phyloP scores from a whole-genome alignment of 192 early-diverging fungal genomes.

The Geranomyces michiganensis region DNA sequence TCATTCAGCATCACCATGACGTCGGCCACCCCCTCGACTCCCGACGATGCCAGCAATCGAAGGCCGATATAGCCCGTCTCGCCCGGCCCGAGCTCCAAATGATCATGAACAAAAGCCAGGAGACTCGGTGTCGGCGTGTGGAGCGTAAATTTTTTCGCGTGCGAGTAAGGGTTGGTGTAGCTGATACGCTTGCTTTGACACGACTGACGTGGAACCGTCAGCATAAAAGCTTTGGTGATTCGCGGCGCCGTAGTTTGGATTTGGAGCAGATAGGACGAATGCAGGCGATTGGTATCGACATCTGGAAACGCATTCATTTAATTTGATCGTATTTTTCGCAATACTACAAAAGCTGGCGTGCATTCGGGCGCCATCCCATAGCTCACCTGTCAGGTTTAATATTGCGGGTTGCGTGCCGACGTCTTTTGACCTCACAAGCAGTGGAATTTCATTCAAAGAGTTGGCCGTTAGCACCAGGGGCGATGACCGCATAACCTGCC shows the following conservation, averaged over 20 bases:
- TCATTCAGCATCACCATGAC: constrained; percentile 58
- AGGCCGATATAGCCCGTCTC: constrained; percentile 53
- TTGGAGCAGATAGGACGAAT: constrained; percentile 50
- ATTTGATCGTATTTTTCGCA: too few relatives aligned
- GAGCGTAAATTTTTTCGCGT: constrained; percentile 42
- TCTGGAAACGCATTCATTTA: constrained; percentile 25
- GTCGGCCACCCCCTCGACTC: constrained; percentile 15
- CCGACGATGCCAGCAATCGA: constrained; percentile 34
- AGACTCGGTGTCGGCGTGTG: constrained; percentile 46
- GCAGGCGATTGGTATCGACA: constrained; percentile 31
- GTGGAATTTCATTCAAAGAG: constrained; percentile 47
- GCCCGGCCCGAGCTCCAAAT: constrained; percentile 43
- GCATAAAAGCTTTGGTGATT: constrained; percentile 56
- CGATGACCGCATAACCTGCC: constrained; percentile 31
- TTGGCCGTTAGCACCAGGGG: constrained; percentile 48
- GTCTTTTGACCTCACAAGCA: constrained; percentile 38
- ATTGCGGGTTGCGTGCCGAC: constrained; percentile 17
- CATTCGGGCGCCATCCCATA: too few relatives aligned
- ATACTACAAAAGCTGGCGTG: too few relatives aligned
- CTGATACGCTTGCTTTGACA: constrained; percentile 53
- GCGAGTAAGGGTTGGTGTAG: constrained; percentile 59
- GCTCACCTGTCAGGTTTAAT: constrained; percentile 53
- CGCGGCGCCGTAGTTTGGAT: constrained; percentile 42
- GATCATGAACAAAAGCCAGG: constrained; percentile 47
- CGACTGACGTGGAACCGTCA: constrained; percentile 39